These are phyloP conservation scores for Rhazya stricta DNA, from an alignment of 257 asterid species.

Conservation along the genomic window DNA sequence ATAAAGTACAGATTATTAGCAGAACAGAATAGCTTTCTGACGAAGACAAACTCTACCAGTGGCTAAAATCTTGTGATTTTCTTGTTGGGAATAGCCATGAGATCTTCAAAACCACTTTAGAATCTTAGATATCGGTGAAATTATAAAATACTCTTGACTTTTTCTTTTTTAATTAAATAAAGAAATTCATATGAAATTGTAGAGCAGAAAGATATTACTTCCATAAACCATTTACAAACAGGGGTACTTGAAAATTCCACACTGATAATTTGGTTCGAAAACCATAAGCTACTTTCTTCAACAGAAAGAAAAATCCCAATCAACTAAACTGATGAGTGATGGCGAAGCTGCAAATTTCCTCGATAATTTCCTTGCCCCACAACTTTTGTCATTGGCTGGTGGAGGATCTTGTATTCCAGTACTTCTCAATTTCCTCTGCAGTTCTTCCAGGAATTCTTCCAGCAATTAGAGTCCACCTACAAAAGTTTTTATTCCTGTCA, in stretches of 20 bases:
- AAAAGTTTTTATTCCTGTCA: not conserved
- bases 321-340: not conserved
- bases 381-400: slow-evolving; percentile 10
- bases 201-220: not conserved
- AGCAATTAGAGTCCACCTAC: slow-evolving; percentile 53
- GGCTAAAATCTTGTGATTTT: no score
- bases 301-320: not conserved
- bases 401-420: slow-evolving; percentile 29
- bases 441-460: slow-evolving; percentile 62
- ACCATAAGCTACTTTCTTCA: not conserved
- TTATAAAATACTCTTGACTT: no score
- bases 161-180: no score
- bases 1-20: no score
- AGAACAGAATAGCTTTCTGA: no score
- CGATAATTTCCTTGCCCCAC: not conserved
- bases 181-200: not conserved
- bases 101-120: no score
- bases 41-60: no score
- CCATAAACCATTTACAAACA: not conserved
- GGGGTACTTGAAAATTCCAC: not conserved
- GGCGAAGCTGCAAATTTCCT: not conserved
- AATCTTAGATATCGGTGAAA: no score
- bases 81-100: no score
- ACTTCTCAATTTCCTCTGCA: slow-evolving; percentile 42
- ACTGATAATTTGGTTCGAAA: no score